These are phyloP conservation scores for Lanmaoa pseudosensibilis DNA, from an alignment of 768 basidiomycete species.

Conservation along the genomic window DNA sequence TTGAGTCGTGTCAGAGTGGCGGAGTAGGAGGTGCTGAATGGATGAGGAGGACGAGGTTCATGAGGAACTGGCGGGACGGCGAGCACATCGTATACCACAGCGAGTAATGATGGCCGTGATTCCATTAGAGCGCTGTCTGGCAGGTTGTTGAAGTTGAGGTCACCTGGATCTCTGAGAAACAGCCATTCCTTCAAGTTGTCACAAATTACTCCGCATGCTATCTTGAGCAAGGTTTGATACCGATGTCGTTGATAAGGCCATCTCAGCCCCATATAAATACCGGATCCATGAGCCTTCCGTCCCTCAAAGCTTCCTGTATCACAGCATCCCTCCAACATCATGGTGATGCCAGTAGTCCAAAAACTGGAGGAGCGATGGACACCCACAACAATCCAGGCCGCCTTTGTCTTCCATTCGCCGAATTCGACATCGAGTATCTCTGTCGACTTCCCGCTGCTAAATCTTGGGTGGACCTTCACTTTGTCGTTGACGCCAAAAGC, in stretches of 20 bases:
- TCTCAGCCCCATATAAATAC: not conserved
- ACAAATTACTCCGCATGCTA: too few species aligned
- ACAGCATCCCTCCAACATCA: not conserved
- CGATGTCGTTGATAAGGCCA: not conserved
- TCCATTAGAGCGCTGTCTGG: too few species aligned
- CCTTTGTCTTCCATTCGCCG: not conserved
- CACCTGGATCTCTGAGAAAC: not conserved
- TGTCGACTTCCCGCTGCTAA: conserved; percentile 12
- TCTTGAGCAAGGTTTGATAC: too few species aligned
- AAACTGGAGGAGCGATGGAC: conserved; percentile 19
- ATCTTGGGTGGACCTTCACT: conserved; percentile 17
- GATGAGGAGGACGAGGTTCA: conserved; percentile 18
- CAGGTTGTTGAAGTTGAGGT: not conserved
- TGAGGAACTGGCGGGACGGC: conserved; percentile 21
- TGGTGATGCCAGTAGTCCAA: not conserved
- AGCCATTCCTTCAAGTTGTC: too few species aligned
- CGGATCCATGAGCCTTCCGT: not conserved
- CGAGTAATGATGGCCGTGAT: conserved; percentile 25
- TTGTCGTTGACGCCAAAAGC: conserved; percentile 4
- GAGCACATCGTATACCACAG: conserved; percentile 29
- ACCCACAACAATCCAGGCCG: conserved; percentile 7
- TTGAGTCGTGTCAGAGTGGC: conserved; percentile 40
- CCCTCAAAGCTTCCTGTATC: not conserved
- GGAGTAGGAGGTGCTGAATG: conserved; percentile 25
- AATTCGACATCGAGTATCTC: not conserved